Conservation (phyloP, 441 rosid species). For the Pelargonium citronellum region DNA sequence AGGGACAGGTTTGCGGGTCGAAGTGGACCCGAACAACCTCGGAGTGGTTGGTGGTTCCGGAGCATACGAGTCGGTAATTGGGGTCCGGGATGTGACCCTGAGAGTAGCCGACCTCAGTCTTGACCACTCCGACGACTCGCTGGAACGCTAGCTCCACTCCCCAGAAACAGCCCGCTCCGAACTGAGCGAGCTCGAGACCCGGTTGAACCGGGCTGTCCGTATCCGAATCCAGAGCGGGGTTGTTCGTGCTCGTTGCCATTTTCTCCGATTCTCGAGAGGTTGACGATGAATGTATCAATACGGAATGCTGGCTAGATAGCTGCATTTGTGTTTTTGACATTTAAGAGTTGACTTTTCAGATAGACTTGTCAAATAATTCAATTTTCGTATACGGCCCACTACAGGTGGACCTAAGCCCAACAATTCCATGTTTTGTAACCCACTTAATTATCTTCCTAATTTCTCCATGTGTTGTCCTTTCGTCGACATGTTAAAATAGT, state of each 20-base stretch:
- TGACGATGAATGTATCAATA: neutral
- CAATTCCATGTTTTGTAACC: no score
- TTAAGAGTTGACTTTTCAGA: no score
- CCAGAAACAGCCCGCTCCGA: conserved; percentile 76
- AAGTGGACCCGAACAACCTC: conserved; percentile 63
- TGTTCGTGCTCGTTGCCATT: conserved; percentile 15
- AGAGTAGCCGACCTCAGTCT: conserved; percentile 64
- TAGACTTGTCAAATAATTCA: no score
- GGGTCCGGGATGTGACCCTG: conserved; percentile 53
- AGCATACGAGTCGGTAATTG: conserved; percentile 46
- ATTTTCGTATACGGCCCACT: no score
- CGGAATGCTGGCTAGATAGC: neutral
- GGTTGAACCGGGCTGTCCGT: conserved; percentile 42
- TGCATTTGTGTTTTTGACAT: neutral
- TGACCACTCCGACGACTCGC: conserved; percentile 50
- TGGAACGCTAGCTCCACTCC: conserved; percentile 58
- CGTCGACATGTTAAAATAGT: no score
- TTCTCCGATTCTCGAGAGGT: conserved; percentile 17
- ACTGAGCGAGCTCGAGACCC: conserved; percentile 44
- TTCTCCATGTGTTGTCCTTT: no score
- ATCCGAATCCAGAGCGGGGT: conserved; percentile 58
- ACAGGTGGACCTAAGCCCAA: no score
- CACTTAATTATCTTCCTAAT: no score
- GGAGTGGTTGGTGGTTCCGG: conserved; percentile 45
- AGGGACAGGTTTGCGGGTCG: conserved; percentile 46